phyloP scores from a whole-genome alignment of 352 stramenopile genomes.

The Nothophytophthora sp. region DNA sequence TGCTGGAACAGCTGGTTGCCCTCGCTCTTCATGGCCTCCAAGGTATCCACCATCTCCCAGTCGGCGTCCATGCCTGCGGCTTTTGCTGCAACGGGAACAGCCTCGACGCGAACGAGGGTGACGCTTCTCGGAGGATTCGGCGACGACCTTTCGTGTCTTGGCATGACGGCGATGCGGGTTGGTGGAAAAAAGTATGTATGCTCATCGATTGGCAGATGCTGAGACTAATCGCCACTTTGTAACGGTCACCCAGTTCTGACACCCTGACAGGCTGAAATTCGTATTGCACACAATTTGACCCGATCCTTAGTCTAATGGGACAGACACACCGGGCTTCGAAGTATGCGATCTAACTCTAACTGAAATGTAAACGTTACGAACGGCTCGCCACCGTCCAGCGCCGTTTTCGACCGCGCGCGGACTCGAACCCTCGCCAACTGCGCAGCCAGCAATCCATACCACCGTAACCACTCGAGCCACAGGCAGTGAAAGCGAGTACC shows the following conservation, averaged over 20 bases:
- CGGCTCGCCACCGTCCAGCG: not conserved
- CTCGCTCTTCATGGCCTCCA: conserved; percentile 54
- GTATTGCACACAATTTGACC: conserved; percentile 89
- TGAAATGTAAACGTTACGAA: conserved; percentile 13
- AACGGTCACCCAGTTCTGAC: conserved; percentile 73
- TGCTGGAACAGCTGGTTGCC: conserved; percentile 66
- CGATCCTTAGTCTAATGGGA: conserved; percentile 91
- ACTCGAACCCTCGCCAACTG: conserved; percentile 62
- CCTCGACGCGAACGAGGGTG: too few relatives aligned
- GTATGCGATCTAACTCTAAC: conserved; percentile 45
- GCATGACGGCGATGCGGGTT: conserved; percentile 1
- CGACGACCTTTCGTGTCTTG: conserved; percentile 11
- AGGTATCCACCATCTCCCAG: conserved; percentile 21
- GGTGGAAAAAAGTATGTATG: conserved; percentile 43
- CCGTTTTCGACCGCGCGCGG: conserved; percentile 19
- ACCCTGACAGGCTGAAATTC: conserved; percentile 65
- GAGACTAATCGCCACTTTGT: conserved; percentile 47
- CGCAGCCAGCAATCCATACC: not conserved
- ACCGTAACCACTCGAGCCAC: conserved; percentile 23
- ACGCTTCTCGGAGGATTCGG: not conserved
- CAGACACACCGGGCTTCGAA: conserved; percentile 91
- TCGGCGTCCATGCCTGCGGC: conserved; percentile 19
- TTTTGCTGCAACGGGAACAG: conserved; percentile 1
- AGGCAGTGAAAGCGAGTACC: too few relatives aligned
- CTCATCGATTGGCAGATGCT: conserved; percentile 88